Evolutionary conservation across 805 yeast genomes (phyloP), one percentile per base, ranked within the genome.

Genomic region (Jamesozyma spencerorum): DNA sequence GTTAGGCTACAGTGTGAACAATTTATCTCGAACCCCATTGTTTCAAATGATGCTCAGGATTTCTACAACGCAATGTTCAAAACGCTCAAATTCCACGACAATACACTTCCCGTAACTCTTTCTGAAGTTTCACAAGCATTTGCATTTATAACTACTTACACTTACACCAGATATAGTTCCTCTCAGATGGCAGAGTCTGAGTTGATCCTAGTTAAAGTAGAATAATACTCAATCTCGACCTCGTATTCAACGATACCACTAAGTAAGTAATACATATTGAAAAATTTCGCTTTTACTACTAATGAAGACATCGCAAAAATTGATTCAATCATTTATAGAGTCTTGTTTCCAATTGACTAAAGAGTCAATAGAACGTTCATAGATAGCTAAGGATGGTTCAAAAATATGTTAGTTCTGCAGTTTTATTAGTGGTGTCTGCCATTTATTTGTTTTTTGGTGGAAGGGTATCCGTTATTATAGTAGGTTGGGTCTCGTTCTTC

Each of bases 361-460:
- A 24, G 27, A 24, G 11, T 7, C 27, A 24, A 24, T 7, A 7
- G 11, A 11, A 24, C 7, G 27, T 24, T 24, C 11, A 7, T 11
- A 14, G 31, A n/a, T n/a, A n/a, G n/a, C n/a, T n/a, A 10, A 36
- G 17, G 4, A 42, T 43, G 46, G 36, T 29, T 18, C 24, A 32
- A 19, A 36, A 35, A 33, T 17, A 35, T 18, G 30, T 34, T n/a
- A 38, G 36, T 7, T 27, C 44, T 2, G n/a, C 15, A 8, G 40
- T 37, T 4, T 47, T 49, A 15, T 37, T 30, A 19, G 17, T 29
- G 31, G n/a, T 37, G 28, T 34, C 47, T 8, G 43, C 43, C 10
- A 22, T 42, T 7, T 55, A 53, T 41, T 35, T 49, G 31, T 47
- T 52, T 17, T 48, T 57, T 31, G 67, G 68, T 19, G 73, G 73